Evolutionary conservation across 768 basidiomycete genomes (phyloP).

Genomic region (Lyophyllum atratum): DNA sequence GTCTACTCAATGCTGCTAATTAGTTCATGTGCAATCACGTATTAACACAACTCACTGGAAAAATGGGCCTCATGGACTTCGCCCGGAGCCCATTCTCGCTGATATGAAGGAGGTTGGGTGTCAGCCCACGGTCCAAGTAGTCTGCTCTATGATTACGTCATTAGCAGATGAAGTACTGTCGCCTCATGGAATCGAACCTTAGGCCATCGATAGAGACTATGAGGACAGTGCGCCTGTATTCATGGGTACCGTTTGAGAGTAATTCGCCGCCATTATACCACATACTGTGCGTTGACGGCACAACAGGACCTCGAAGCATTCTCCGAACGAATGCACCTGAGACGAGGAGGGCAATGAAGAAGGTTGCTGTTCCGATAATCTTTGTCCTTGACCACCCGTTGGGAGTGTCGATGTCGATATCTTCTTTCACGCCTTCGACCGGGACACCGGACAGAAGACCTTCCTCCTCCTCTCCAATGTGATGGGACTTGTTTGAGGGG

Average conservation of each 20-base stretch:
- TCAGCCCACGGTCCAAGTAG: constrained; percentile 83
- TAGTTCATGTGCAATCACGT: background rate
- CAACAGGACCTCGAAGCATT: constrained; percentile 28
- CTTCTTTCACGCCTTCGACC: constrained; percentile 22
- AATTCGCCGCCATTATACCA: constrained; percentile 42
- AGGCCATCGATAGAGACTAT: constrained; percentile 89
- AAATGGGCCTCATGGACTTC: constrained; percentile 84
- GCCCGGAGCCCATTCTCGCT: constrained; percentile 85
- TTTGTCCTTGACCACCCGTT: constrained; percentile 39
- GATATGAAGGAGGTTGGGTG: constrained; percentile 80
- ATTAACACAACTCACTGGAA: constrained; percentile 59
- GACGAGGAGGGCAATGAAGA: constrained; percentile 43
- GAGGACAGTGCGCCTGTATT: constrained; percentile 78
- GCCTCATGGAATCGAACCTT: constrained; percentile 41
- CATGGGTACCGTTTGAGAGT: constrained; percentile 80
- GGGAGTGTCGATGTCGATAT: constrained; percentile 20
- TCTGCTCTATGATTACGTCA: constrained; percentile 57
- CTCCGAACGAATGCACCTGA: constrained; percentile 43
- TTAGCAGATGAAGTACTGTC: constrained; percentile 1
- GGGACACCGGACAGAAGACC: constrained; percentile 35
- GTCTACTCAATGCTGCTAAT: constrained; percentile 39
- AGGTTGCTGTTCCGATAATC: constrained; percentile 37
- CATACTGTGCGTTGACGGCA: constrained; percentile 26
- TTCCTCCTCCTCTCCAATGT: constrained; percentile 36
- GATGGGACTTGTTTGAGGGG: constrained; percentile 7